phyloP scores from a whole-genome alignment of 768 basidiomycete species.

The Boletus sp. region DNA sequence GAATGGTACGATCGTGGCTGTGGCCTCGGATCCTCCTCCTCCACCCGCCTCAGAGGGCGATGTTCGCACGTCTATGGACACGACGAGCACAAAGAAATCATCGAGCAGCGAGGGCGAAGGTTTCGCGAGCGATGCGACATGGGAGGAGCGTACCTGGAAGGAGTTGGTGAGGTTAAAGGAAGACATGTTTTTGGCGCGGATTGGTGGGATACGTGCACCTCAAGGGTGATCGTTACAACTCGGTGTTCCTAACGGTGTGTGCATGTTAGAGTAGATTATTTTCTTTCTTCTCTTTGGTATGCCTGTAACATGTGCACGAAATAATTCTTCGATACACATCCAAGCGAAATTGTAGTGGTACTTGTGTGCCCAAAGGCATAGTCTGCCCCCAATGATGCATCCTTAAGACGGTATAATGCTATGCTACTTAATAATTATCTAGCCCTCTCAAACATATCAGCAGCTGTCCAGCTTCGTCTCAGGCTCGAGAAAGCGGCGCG shows the following conservation, averaged over 20 bases:
- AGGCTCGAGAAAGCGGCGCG: too few species aligned
- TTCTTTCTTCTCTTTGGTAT: background rate
- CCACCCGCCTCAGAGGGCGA: background rate
- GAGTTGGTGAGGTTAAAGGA: slow-evolving; percentile 71
- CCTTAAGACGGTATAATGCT: too few species aligned
- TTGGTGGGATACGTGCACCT: slow-evolving; percentile 48
- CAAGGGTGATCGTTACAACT: background rate
- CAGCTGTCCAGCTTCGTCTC: too few species aligned
- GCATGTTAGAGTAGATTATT: background rate
- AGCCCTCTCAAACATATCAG: too few species aligned
- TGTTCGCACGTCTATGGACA: slow-evolving; percentile 17
- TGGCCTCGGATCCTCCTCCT: background rate
- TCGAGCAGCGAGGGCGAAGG: slow-evolving; percentile 33
- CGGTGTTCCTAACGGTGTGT: background rate
- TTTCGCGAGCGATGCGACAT: slow-evolving; percentile 66
- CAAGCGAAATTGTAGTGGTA: background rate
- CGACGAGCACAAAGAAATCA: slow-evolving; percentile 24
- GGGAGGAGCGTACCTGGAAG: slow-evolving; percentile 88
- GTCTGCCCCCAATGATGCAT: too few species aligned
- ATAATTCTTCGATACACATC: background rate
- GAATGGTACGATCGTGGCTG: background rate
- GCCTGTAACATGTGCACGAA: background rate
- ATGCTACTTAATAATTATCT: too few species aligned
- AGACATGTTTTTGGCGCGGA: slow-evolving; percentile 84
- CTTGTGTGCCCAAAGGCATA: too few species aligned